Evolutionary conservation across 2,329 filamentous ascomycete genomes (phyloP).

Genomic region (Monosporascus sp.): DNA sequence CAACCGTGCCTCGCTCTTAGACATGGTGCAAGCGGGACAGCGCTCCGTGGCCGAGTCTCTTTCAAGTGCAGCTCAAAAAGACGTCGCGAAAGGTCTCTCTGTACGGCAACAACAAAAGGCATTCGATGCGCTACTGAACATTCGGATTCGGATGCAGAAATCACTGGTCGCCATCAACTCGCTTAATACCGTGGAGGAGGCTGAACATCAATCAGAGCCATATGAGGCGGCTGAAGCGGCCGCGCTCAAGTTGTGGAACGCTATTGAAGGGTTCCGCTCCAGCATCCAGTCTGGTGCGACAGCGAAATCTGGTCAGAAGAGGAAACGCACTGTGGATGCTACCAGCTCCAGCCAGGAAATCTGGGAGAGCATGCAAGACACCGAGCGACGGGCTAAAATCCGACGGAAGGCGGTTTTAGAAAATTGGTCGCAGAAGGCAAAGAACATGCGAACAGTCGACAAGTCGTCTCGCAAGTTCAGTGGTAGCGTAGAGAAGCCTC

Average conservation of each 20-base stretch:
- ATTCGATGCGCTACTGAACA: conserved; percentile 84
- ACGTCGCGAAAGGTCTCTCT: conserved; percentile 78
- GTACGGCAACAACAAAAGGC: conserved; percentile 80
- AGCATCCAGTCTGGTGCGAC: conserved; percentile 47
- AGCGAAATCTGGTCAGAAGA: conserved; percentile 52
- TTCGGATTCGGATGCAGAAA: conserved; percentile 90
- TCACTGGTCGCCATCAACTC: conserved; percentile 79
- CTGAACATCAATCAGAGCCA: conserved; percentile 42
- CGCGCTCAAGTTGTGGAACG: conserved; percentile 78
- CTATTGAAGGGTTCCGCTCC: conserved; percentile 65
- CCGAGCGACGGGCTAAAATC: conserved; percentile 55
- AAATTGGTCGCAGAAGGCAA: conserved; percentile 84
- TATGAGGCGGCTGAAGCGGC: conserved; percentile 79
- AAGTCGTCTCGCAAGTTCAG: conserved; percentile 48
- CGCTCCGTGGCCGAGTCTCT: conserved; percentile 59
- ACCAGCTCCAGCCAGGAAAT: conserved; percentile 59
- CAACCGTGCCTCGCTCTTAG: conserved; percentile 54
- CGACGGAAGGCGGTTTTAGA: conserved; percentile 70
- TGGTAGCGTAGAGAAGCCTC: conserved; percentile 47
- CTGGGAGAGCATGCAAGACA: conserved; percentile 64
- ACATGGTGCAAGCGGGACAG: conserved; percentile 63
- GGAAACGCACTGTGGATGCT: conserved; percentile 48
- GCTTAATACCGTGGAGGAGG: conserved; percentile 44
- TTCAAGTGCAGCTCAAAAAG: conserved; percentile 62
- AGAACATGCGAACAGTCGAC: conserved; percentile 51